Percentiles rank a stretch among this genome's conserved stretches.
Conservation (phyloP, 176 grass and related monocot genomes). For the Thalia dealbata region DNA sequence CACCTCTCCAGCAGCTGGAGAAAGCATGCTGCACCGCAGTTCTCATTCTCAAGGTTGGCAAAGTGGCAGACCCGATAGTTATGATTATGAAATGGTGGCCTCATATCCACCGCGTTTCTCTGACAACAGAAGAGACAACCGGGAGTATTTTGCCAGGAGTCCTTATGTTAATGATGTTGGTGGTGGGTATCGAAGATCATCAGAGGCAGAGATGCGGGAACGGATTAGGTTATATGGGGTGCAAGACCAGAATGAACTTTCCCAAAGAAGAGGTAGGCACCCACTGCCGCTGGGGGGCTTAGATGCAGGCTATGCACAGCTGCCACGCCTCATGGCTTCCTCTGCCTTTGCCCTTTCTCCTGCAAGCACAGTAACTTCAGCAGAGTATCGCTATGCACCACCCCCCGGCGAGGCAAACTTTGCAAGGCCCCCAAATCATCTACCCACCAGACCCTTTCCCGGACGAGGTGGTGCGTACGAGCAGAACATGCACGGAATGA, state of each 20-base stretch:
- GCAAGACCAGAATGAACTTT: not conserved
- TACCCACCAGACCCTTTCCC: constrained; percentile 2
- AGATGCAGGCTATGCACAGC: constrained; percentile 4
- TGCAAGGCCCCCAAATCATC: constrained; percentile 3
- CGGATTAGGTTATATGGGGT: constrained; percentile 9
- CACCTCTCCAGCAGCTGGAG: not conserved
- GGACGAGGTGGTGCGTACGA: not conserved
- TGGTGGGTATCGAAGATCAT: not conserved
- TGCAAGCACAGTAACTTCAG: constrained; percentile 4
- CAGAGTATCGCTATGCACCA: constrained; percentile 45
- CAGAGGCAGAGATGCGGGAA: not conserved
- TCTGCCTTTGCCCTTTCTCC: not conserved
- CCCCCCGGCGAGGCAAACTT: constrained; percentile 40
- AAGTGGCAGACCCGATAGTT: constrained; percentile 13
- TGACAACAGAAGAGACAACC: constrained; percentile 15
- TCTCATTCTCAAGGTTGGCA: constrained; percentile 12
- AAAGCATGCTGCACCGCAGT: constrained; percentile 1
- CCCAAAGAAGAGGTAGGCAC: not conserved
- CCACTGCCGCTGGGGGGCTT: not conserved
- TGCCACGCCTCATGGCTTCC: not conserved
- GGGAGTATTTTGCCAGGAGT: constrained; percentile 1
- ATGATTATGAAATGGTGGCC: not conserved
- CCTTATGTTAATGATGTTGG: not conserved
- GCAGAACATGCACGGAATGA: constrained; percentile 6
- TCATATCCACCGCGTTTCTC: not conserved